Evolutionary conservation across 768 basidiomycete genomes (phyloP), one percentile per base, ranked within the genome.

Genomic region (Tricholoma flavovirens): DNA sequence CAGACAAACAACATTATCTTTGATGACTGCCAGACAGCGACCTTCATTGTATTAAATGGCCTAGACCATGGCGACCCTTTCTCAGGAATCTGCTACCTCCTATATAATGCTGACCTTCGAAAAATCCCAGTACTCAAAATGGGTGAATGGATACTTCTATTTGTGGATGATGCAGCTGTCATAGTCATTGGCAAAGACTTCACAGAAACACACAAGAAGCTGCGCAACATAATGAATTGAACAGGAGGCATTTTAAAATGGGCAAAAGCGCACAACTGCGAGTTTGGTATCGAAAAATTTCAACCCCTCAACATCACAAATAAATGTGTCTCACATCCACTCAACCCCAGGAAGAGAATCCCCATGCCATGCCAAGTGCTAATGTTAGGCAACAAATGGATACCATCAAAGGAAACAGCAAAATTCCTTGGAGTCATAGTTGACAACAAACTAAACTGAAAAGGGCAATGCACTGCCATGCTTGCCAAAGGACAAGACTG

Each of bases 371-470:
- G 56, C 4, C 33, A 35, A 35, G 33, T 9, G 10, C 54, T 63
- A 8, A 12, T 21, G 19, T 57, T 70, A 2, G 48, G 49, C 24
- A 26, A 26, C 24, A 2, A 26, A 26, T 5, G 24, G 24, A 26
- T 26, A 26, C 24, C 24, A 26, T 26, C 24, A 26, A 26, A 26
- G 5, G 24, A 26, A 26, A 26, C 24, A 5, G 24, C 24, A 26
- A 26, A 26, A 26, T 26, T 26, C 24, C 5, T 26, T 3, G 24
- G 24, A 26, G 5, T 26, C 24, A 26, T 26, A 5, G 19, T 73
- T 0, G 69, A 73, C 61, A 51, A 65, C 3, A 58, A 64, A 49
- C 61, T 75, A 3, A n/a, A 53, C 0, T 73, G 60, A 49, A 59
- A 64, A 9, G 54, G 56, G 21, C 46, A 49, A 24, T 22, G 22